Conservation (phyloP, 306 rosid species). For the Malus asiatica region DNA sequence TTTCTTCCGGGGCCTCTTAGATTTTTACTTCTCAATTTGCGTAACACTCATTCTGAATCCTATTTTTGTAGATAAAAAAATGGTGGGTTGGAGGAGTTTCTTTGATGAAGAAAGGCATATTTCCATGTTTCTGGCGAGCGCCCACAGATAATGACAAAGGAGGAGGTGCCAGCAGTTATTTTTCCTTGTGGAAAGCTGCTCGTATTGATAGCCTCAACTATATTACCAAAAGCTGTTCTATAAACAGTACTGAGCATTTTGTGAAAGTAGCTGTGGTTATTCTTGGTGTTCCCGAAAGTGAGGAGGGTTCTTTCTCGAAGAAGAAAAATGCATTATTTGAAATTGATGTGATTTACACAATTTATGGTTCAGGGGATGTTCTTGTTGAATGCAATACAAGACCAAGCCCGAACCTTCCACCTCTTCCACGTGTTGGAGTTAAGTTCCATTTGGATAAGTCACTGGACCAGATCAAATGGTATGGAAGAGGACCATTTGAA, state of each 20-base stretch:
- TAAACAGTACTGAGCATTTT: slow-evolving; percentile 10
- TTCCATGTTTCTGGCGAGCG: slow-evolving; percentile 93
- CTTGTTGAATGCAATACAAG: slow-evolving; percentile 52
- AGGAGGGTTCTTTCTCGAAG: slow-evolving; percentile 21
- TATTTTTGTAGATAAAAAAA: not conserved
- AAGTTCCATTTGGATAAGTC: slow-evolving; percentile 63
- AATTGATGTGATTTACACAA: slow-evolving; percentile 49
- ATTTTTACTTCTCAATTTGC: not conserved
- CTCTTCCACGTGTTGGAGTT: slow-evolving; percentile 89
- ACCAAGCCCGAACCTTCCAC: slow-evolving; percentile 72
- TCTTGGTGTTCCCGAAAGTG: slow-evolving; percentile 41
- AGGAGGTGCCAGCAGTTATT: slow-evolving; percentile 55
- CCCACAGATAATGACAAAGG: slow-evolving; percentile 91
- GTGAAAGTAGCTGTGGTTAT: slow-evolving; percentile 32
- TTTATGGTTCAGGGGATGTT: slow-evolving; percentile 73
- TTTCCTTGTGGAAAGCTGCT: slow-evolving; percentile 75
- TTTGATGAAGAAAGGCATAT: slow-evolving; percentile 57
- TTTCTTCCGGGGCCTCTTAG: not conserved
- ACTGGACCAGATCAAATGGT: slow-evolving; percentile 60
- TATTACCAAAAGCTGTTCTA: slow-evolving; percentile 50
- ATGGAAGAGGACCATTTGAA: slow-evolving; percentile 94
- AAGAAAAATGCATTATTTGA: slow-evolving; percentile 33
- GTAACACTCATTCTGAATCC: not conserved
- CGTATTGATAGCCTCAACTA: slow-evolving; percentile 50
- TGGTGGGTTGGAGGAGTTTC: slow-evolving; percentile 63